Evolutionary conservation across 2,329 filamentous ascomycete genomes (phyloP), one percentile per base, ranked within the genome.

Genomic region (Pyrenochaeta sp.): DNA sequence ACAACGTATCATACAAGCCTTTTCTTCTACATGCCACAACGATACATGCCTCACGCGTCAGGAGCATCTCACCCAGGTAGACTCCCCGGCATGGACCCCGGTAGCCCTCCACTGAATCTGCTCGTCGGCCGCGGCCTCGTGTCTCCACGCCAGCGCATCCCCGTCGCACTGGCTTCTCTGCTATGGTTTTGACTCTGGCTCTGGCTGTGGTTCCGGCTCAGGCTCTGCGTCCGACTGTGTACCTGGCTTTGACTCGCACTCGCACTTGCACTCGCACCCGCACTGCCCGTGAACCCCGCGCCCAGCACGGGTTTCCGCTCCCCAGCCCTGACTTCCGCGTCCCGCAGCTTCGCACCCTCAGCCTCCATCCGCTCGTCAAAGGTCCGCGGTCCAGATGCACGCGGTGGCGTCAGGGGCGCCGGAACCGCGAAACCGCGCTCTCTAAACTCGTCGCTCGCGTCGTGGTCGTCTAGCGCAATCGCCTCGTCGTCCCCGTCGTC

Each of bases 331-430:
- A 68, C 53, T 53, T 73, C 71, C 0, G 70, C 69, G 28, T 72
- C 67, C 9, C 71, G 46, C 31, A 72, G 29, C 35, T 68, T 71
- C 8, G 61, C 60, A 15, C 69, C 70, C 36, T 71, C 69, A 8
- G 60, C 68, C 35, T 65, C 67, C 8, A 60, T 69, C 7, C 68
- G 55, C 14, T 53, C 61, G 47, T 70, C 67, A 14, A 72, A 46
- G 21, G 57, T 56, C 1, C 27, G 36, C 9, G 51, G 35, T 7
- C 48, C 34, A 11, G 36, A 29, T 8, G 19, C 17, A 4, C 26
- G 18, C 13, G 32, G 6, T 29, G 32, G 17, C 9, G 41, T 13
- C 22, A 18, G 17, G 4, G 14, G 13, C 17, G 22, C 21, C 13
- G 35, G 13, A 27, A n/a, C n/a, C n/a, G n/a, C n/a, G n/a, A n/a